Percentiles rank a stretch among this genome's conserved stretches.
Conservation (phyloP, 768 basidiomycete genomes). For the Phylloporus rhodoxanthus region DNA sequence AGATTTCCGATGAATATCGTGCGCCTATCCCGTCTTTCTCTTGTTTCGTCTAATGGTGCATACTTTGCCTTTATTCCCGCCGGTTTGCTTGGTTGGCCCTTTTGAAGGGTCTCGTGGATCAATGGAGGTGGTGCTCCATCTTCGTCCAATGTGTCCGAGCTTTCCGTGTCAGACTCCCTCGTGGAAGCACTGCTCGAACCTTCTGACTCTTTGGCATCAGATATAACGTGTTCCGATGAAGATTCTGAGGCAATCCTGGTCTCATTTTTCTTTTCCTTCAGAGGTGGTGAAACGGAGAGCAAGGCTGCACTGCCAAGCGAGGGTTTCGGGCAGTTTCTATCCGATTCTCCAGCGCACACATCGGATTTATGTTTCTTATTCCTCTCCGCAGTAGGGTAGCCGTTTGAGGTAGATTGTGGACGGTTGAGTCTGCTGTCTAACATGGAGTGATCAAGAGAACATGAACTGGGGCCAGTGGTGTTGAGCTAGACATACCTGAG, state of each 20-base stretch:
- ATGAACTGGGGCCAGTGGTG: conserved; percentile 7
- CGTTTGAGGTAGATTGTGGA: conserved; percentile 4
- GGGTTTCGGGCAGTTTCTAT: conserved; percentile 15
- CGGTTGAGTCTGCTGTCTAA: conserved; percentile 8
- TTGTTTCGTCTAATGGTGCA: conserved; percentile 64
- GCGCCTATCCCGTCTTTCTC: conserved; percentile 65
- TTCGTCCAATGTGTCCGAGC: conserved; percentile 17
- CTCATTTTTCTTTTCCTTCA: conserved; percentile 14
- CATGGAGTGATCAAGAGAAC: conserved; percentile 3
- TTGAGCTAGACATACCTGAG: conserved; percentile 38
- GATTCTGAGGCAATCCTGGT: not conserved
- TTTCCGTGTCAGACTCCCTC: conserved; percentile 27
- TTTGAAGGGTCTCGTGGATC: conserved; percentile 59
- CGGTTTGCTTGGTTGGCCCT: conserved; percentile 24
- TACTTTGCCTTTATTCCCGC: conserved; percentile 40
- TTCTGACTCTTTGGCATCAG: not conserved
- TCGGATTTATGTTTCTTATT: conserved; percentile 12
- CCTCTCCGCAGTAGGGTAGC: conserved; percentile 1
- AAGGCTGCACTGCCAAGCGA: conserved; percentile 6
- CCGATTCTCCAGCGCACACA: conserved; percentile 11
- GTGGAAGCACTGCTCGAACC: conserved; percentile 4
- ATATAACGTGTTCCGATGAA: not conserved
- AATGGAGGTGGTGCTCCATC: conserved; percentile 35
- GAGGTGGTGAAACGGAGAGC: conserved; percentile 15
- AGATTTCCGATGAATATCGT: conserved; percentile 94